phyloP scores from a whole-genome alignment of 2,329 filamentous ascomycete species.

The Trichoderma afroharzianum region DNA sequence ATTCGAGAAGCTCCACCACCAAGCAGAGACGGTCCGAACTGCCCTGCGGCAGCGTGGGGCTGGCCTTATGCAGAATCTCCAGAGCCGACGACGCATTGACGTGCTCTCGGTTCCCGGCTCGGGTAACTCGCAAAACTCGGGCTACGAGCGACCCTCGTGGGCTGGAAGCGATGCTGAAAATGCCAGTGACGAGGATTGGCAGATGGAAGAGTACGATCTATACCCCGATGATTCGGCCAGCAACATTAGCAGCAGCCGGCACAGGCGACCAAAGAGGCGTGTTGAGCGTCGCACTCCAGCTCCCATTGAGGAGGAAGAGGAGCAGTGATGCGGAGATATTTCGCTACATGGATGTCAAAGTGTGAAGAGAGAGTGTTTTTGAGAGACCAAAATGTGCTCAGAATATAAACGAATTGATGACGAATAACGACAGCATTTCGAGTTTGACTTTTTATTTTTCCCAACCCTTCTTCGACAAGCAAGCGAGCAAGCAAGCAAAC shows the following conservation, averaged over 20 bases:
- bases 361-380: not conserved
- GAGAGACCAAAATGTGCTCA: not conserved
- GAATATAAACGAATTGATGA: slow-evolving; percentile 1
- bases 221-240: slow-evolving; percentile 77
- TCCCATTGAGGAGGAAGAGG: slow-evolving; percentile 67
- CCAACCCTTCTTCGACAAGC: slow-evolving; percentile 8
- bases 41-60: slow-evolving; percentile 78
- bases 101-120: slow-evolving; percentile 48
- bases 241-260: slow-evolving; percentile 70
- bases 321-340: slow-evolving; percentile 46
- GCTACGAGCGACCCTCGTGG: slow-evolving; percentile 42
- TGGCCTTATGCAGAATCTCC: slow-evolving; percentile 65
- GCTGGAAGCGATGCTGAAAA: slow-evolving; percentile 41
- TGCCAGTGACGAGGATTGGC: slow-evolving; percentile 56
- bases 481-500: not conserved
- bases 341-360: not conserved
- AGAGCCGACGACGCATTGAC: slow-evolving; percentile 55
- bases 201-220: slow-evolving; percentile 56
- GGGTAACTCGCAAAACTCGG: slow-evolving; percentile 43
- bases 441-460: not conserved
- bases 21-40: slow-evolving; percentile 75
- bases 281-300: slow-evolving; percentile 69
- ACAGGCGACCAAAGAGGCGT: slow-evolving; percentile 63
- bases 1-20: slow-evolving; percentile 84
- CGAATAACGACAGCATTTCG: not conserved